These are phyloP conservation scores for Fusarium ambrosium DNA, from an alignment of 2,329 filamentous ascomycete species.

Conservation along the genomic window DNA sequence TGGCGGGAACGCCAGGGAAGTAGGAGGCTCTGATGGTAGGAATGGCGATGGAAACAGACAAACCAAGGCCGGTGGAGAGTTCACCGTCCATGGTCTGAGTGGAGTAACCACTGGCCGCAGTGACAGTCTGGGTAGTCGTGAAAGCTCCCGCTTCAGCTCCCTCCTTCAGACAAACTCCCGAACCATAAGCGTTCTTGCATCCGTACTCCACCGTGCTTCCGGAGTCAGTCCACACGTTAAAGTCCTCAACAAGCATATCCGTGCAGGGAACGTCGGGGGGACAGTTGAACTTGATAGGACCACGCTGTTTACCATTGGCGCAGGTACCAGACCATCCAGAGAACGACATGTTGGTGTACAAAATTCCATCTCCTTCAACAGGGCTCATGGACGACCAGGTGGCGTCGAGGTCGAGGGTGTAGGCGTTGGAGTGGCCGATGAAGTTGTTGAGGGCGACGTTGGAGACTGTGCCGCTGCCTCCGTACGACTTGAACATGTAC, in stretches of 20 bases:
- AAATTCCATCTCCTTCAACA: slow-evolving; percentile 26
- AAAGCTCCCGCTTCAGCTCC: slow-evolving; percentile 18
- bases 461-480: slow-evolving; percentile 37
- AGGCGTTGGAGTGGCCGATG: slow-evolving; percentile 40
- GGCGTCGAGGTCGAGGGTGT: slow-evolving; percentile 36
- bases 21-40: slow-evolving; percentile 29
- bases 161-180: slow-evolving; percentile 31
- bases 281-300: slow-evolving; percentile 43
- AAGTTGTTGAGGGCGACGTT: slow-evolving; percentile 41
- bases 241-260: slow-evolving; percentile 37
- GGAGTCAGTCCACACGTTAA: slow-evolving; percentile 30
- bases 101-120: slow-evolving; percentile 13
- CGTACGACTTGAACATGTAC: slow-evolving; percentile 44
- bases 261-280: slow-evolving; percentile 33
- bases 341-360: slow-evolving; percentile 41
- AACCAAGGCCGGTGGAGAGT: slow-evolving; percentile 26
- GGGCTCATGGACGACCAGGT: slow-evolving; percentile 37
- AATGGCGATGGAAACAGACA: slow-evolving; percentile 32
- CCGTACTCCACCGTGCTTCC: slow-evolving; percentile 30
- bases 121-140: slow-evolving; percentile 34
- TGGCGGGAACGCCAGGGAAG: slow-evolving; percentile 34
- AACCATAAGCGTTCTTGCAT: slow-evolving; percentile 39
- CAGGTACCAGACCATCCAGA: slow-evolving; percentile 42
- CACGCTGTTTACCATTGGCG: slow-evolving; percentile 31
- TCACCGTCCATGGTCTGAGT: slow-evolving; percentile 36